phyloP scores from a whole-genome alignment of 176 grass and related monocot species.

The Bolboschoenus planiculmis region DNA sequence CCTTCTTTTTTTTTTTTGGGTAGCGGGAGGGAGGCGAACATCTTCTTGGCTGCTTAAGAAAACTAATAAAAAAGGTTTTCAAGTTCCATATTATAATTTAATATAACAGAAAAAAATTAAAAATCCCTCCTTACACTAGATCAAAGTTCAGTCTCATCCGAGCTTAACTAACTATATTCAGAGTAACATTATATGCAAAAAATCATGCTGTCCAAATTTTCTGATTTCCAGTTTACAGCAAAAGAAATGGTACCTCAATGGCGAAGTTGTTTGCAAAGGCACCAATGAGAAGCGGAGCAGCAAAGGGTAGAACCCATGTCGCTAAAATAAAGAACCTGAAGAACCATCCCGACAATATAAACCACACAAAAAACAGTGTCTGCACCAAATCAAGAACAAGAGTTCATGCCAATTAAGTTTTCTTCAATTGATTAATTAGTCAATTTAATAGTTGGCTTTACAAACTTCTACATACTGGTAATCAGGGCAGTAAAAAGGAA shows the following conservation, averaged over 20 bases:
- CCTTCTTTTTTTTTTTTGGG: too few relatives aligned
- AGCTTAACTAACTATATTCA: background rate
- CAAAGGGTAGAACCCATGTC: conserved; percentile 72
- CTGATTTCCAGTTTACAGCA: background rate
- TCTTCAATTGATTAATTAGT: background rate
- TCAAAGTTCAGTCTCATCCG: background rate
- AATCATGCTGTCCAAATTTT: background rate
- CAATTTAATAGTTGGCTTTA: background rate
- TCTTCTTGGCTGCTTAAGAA: background rate
- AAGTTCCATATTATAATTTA: background rate
- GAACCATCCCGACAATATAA: conserved; percentile 78
- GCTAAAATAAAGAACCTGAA: conserved; percentile 88
- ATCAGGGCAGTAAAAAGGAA: background rate
- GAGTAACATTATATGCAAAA: background rate
- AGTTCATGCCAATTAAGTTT: background rate
- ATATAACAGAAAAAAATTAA: background rate
- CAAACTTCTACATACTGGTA: background rate
- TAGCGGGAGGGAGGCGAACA: too few relatives aligned
- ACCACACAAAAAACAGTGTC: conserved; percentile 80
- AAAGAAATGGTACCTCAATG: conserved; percentile 59
- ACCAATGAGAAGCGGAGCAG: conserved; percentile 78
- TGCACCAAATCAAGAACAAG: conserved; percentile 27
- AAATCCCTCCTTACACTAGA: background rate
- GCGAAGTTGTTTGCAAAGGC: conserved; percentile 72
- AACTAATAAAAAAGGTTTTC: background rate